Evolutionary conservation across 371 early-diverging fungal genomes (phyloP), one percentile per base, ranked within the genome.

Genomic region (Thermomucor indicae-seudaticae): DNA sequence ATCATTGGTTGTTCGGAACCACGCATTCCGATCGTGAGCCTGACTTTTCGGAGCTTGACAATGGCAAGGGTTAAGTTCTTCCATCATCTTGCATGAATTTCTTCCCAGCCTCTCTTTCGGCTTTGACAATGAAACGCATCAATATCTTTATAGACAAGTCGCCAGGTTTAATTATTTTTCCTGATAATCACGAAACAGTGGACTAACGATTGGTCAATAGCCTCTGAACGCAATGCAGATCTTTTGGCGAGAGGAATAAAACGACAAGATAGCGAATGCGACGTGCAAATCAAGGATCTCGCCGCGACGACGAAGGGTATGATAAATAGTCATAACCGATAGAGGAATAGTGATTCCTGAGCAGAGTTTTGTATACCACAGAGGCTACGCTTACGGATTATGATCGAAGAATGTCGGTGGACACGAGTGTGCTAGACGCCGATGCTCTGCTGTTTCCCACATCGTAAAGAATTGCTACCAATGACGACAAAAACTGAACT

Each of bases 121-220:
- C n/a, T n/a, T n/a, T n/a, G n/a, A n/a, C 32, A 14, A 37, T 35
- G 40, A 29, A 46, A 8, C 32, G 40, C 2, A 16, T 62, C 22
- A 30, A 62, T 34, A 51, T 62, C 29, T 57, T 57, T 29, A 51
- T 58, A 24, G 63, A 62, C 35, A 62, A 54, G 7, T 62, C 63
- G 12, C 38, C 14, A 43, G 52, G 52, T 44, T 8, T 12, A 20
- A 17, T 47, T 19, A 25, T 35, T 31, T 47, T 27, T 30, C 16
- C 12, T 20, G 34, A n/a, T 20, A 23, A 47, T 31, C 14, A 35
- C 35, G 24, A 16, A 38, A 2, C 35, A 37, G n/a, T n/a, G n/a
- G n/a, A n/a, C n/a, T n/a, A n/a, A n/a, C n/a, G n/a, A n/a, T n/a
- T n/a, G n/a, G n/a, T n/a, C n/a, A n/a, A n/a, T 23, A 30, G 52